These are phyloP conservation scores for Boehmeria nivea DNA, from an alignment of 306 rosid genomes.

Conservation along the genomic window DNA sequence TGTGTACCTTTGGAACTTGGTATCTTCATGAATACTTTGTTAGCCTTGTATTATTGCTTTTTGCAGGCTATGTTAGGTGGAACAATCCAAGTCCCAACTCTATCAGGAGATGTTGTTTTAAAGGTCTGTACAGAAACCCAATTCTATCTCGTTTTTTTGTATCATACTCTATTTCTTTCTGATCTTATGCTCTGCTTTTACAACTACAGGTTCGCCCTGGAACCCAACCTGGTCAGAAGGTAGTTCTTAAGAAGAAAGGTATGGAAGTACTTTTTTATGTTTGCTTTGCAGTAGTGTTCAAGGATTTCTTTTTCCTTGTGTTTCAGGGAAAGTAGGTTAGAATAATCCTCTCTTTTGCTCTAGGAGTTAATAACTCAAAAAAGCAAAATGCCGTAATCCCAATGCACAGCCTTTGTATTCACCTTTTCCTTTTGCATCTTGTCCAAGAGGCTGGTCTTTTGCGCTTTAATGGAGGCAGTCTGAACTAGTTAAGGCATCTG, in stretches of 20 bases:
- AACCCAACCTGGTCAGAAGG: slow-evolving; percentile 87
- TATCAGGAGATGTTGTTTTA: slow-evolving; percentile 77
- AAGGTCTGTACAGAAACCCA: slow-evolving; percentile 50
- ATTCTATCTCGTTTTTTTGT: background rate
- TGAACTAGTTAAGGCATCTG: no score
- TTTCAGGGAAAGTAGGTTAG: no score
- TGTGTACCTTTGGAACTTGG: background rate
- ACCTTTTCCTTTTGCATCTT: no score
- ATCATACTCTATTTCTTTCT: background rate
- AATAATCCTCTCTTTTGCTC: no score
- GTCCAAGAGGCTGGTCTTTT: no score
- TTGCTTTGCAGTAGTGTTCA: background rate
- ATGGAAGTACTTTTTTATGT: slow-evolving; percentile 9
- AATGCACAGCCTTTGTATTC: no score
- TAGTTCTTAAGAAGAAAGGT: slow-evolving; percentile 95
- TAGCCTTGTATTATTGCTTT: slow-evolving; percentile 1
- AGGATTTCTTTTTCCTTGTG: no score
- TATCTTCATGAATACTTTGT: no score
- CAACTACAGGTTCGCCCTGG: slow-evolving; percentile 72
- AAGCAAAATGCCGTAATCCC: no score
- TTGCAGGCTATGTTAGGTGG: slow-evolving; percentile 86
- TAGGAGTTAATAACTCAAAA: no score
- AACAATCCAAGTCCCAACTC: slow-evolving; percentile 85
- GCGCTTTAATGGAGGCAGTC: no score
- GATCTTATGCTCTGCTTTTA: slow-evolving; percentile 1